Base-by-base conservation (phyloP, 1,284 basidiomycete species). In the Ganoderma sinense region DNA sequence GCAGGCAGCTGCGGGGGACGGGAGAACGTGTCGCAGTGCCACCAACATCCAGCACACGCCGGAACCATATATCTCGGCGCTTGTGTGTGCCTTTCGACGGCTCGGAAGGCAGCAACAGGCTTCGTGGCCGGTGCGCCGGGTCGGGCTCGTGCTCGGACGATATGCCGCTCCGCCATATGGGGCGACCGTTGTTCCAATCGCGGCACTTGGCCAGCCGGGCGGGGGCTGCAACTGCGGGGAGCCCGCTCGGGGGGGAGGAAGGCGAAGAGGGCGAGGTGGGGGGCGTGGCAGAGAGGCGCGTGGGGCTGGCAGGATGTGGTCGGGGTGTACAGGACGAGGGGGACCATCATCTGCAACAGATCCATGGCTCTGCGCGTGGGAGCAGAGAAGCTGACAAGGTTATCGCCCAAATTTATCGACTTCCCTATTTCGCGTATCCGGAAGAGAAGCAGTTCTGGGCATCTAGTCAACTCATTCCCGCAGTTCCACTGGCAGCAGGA, bases 381-480 rank as follows among this genome's bases (percentile, higher is more conserved):
- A 79, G 71, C 78, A 78, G 81, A 68, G 72, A 82, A 82, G 76
- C 73, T 62, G 66, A 73, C 75, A 72, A 75, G 71, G 76, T 77
- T 78, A 70, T 70, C 71, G 68, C 69, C 67, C 67, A 69, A 73
- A 72, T 71, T 75, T 74, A 73, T 74, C 74, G 71, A 68, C 51
- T 73, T 73, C 69, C 73, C 72, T 73, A 64, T 72, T 73, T 70
- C 68, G 71, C 75, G 78, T 81, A 70, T 75, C 69, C 73, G 72
- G 72, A 75, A 74, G 69, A 78, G 75, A 78, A 79, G 79, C 81
- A 78, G 71, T 75, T 79, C 79, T 75, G 69, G 78, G 78, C 80
- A 83, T 82, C 83, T 82, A 80, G 80, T 82, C 79, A 80, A 77
- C 79, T 82, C 80, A 79, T 77, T 79, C 78, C 78, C 79, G 77